These are phyloP conservation scores for Vigna nakashimae DNA, from an alignment of 306 rosid genomes.

Conservation along the genomic window DNA sequence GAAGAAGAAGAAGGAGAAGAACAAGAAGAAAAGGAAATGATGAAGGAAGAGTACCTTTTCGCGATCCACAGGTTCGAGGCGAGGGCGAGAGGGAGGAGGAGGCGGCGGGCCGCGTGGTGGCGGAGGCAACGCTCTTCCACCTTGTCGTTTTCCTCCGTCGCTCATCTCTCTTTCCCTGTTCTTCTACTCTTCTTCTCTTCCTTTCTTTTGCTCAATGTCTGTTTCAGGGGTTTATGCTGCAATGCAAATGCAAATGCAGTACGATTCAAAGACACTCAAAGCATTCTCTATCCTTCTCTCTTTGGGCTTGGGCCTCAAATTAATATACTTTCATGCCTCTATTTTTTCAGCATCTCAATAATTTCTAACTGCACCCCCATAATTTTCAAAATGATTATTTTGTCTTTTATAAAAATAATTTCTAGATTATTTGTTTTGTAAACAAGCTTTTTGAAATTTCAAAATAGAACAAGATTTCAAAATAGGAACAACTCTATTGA, in stretches of 20 bases:
- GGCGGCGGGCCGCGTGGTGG: conserved; percentile 57
- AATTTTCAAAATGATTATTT: too few species aligned
- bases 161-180: conserved; percentile 43
- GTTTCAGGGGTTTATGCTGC: background rate
- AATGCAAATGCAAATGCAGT: too few species aligned
- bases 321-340: too few species aligned
- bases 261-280: too few species aligned
- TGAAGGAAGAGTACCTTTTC: conserved; percentile 49
- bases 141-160: conserved; percentile 57
- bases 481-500: too few species aligned
- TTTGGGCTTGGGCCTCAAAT: background rate
- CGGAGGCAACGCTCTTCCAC: conserved; percentile 51
- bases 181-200: conserved; percentile 1
- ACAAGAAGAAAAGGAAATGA: background rate
- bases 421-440: too few species aligned
- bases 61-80: conserved; percentile 64
- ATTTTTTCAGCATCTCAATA: too few species aligned
- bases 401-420: too few species aligned
- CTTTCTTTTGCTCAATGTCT: background rate
- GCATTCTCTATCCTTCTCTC: background rate
- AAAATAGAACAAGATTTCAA: too few species aligned
- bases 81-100: conserved; percentile 54
- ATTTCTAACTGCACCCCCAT: too few species aligned
- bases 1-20: background rate
- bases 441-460: too few species aligned